Conservation (phyloP, 768 basidiomycete genomes). For the Podaxis pistillaris region DNA sequence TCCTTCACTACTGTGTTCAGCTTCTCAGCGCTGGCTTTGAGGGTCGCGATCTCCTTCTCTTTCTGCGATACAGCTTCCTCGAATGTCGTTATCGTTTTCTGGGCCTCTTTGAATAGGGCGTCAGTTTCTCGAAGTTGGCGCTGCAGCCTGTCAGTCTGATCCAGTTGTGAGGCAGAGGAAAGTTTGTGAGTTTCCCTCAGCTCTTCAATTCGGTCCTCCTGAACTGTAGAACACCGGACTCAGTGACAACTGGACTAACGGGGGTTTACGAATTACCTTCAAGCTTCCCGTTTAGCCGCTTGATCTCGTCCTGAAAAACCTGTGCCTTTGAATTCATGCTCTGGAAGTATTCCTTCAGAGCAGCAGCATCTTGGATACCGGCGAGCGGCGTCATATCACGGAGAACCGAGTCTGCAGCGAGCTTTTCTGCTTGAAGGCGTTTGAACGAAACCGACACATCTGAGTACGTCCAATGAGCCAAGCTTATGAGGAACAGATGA, state of each 20-base stretch:
- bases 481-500: not conserved
- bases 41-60: conserved; percentile 51
- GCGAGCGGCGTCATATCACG: conserved; percentile 70
- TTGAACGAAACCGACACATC: conserved; percentile 81
- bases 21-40: conserved; percentile 64
- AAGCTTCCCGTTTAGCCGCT: conserved; percentile 68
- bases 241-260: not conserved
- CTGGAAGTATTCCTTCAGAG: conserved; percentile 71
- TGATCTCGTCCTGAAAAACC: conserved; percentile 78
- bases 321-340: conserved; percentile 64
- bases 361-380: conserved; percentile 59
- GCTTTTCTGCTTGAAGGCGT: conserved; percentile 69
- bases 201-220: conserved; percentile 83
- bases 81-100: conserved; percentile 42
- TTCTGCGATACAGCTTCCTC: conserved; percentile 51
- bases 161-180: conserved; percentile 76
- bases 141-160: conserved; percentile 69
- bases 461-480: conserved; percentile 27
- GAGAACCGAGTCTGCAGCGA: conserved; percentile 65
- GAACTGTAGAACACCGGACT: conserved; percentile 45
- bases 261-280: conserved; percentile 49
- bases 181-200: conserved; percentile 79
- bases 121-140: conserved; percentile 71
- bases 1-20: conserved; percentile 71
- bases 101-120: conserved; percentile 60